Evolutionary conservation across 2,329 filamentous ascomycete species (phyloP).

Genomic region (Botryotinia globosa): DNA sequence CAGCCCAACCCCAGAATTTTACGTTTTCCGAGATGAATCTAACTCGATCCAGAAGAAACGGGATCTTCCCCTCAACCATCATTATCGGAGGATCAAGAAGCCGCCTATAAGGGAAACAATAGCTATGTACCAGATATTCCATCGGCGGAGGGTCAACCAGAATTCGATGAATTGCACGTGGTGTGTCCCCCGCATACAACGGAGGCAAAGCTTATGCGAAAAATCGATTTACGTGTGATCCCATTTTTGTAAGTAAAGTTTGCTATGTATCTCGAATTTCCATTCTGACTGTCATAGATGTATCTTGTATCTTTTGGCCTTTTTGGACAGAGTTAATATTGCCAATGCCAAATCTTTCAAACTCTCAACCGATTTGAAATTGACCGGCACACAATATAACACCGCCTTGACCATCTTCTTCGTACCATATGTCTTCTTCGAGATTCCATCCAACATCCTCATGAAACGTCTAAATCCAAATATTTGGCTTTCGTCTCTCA

Average conservation of each 20-base stretch:
- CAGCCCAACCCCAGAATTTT: not conserved
- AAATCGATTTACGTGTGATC: constrained; percentile 69
- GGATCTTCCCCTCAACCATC: not conserved
- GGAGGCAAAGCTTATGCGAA: constrained; percentile 63
- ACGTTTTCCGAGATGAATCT: not conserved
- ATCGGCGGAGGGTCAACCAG: not conserved
- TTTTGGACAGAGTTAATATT: constrained; percentile 73
- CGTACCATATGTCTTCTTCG: constrained; percentile 69
- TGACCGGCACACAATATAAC: constrained; percentile 64
- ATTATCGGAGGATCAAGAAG: constrained; percentile 25
- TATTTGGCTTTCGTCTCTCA: constrained; percentile 75
- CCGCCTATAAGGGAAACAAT: constrained; percentile 29
- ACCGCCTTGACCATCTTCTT: constrained; percentile 79
- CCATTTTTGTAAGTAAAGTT: constrained; percentile 56
- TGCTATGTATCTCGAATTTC: not conserved
- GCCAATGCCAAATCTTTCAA: constrained; percentile 71
- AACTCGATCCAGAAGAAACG: constrained; percentile 5
- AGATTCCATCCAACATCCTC: constrained; percentile 72
- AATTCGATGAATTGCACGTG: constrained; percentile 34
- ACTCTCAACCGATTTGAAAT: constrained; percentile 59
- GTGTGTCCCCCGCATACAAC: constrained; percentile 39
- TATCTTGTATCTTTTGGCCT: constrained; percentile 68
- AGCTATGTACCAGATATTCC: constrained; percentile 32
- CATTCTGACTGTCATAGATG: constrained; percentile 31
- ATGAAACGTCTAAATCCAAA: constrained; percentile 66